These are phyloP conservation scores for Xylaria bambusicola DNA, from an alignment of 495 filamentous ascomycete genomes.

Conservation along the genomic window DNA sequence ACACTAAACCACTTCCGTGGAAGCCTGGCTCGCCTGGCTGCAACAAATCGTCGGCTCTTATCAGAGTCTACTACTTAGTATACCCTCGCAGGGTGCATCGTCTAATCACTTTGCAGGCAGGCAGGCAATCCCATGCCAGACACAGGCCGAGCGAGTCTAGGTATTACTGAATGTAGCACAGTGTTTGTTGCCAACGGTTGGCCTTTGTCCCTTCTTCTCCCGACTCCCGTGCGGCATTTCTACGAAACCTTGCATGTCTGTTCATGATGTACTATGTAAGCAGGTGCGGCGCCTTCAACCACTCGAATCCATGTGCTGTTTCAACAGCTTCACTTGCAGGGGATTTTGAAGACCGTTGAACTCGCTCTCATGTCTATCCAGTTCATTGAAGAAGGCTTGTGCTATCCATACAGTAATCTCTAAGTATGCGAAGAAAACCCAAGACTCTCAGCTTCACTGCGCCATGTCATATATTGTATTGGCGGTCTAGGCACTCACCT, in stretches of 20 bases:
- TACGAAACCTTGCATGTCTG: slow-evolving; percentile 2
- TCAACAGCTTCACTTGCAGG: not conserved
- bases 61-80: too few relatives aligned
- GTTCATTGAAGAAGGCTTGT: too few relatives aligned
- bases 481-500: slow-evolving; percentile 1
- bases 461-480: slow-evolving; percentile 2
- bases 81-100: too few relatives aligned
- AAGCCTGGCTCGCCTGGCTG: too few relatives aligned
- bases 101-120: too few relatives aligned
- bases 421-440: not conserved
- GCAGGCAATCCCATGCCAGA: too few relatives aligned
- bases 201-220: not conserved
- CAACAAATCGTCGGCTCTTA: too few relatives aligned
- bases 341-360: not conserved
- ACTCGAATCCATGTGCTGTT: not conserved
- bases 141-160: too few relatives aligned
- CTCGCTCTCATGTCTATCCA: too few relatives aligned
- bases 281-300: not conserved
- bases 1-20: not conserved
- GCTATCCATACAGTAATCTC: not conserved
- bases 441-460: not conserved
- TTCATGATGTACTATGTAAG: not conserved
- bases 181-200: not conserved
- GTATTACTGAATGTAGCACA: not conserved
- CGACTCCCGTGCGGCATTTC: slow-evolving; percentile 14